These are phyloP conservation scores for Beauveria rudraprayagi DNA, from an alignment of 2,329 filamentous ascomycete genomes.

Conservation along the genomic window DNA sequence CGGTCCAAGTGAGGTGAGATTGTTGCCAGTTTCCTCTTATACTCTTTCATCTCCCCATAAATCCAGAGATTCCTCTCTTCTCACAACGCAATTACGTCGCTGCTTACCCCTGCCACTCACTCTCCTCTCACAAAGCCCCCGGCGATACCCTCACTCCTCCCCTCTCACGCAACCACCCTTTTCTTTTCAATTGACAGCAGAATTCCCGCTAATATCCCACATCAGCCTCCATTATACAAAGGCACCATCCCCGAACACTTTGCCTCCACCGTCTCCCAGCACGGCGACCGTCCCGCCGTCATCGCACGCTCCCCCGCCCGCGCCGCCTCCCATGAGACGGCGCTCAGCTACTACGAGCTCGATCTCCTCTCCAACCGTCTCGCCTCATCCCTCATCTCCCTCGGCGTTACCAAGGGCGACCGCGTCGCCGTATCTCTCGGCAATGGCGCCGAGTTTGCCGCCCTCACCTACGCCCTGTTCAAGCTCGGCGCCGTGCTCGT, in stretches of 20 bases:
- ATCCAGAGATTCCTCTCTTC: not conserved
- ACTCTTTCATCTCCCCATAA: no score
- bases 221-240: constrained; percentile 52
- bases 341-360: constrained; percentile 66
- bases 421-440: constrained; percentile 80
- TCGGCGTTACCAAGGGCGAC: constrained; percentile 74
- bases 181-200: not conserved
- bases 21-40: not conserved
- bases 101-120: not conserved
- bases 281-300: constrained; percentile 57
- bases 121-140: not conserved
- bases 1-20: constrained; percentile 12
- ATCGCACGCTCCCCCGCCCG: constrained; percentile 36
- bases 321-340: constrained; percentile 50
- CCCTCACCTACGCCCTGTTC: constrained; percentile 80
- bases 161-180: not conserved
- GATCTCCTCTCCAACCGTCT: constrained; percentile 70
- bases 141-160: not conserved
- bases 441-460: constrained; percentile 76
- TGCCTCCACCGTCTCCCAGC: constrained; percentile 50
- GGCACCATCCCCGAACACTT: constrained; percentile 70
- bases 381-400: constrained; percentile 58
- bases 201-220: not conserved
- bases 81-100: not conserved
- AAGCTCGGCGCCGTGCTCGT: constrained; percentile 92